These are phyloP conservation scores for Aegle marmelos DNA, from an alignment of 345 rosid genomes.

Conservation along the genomic window DNA sequence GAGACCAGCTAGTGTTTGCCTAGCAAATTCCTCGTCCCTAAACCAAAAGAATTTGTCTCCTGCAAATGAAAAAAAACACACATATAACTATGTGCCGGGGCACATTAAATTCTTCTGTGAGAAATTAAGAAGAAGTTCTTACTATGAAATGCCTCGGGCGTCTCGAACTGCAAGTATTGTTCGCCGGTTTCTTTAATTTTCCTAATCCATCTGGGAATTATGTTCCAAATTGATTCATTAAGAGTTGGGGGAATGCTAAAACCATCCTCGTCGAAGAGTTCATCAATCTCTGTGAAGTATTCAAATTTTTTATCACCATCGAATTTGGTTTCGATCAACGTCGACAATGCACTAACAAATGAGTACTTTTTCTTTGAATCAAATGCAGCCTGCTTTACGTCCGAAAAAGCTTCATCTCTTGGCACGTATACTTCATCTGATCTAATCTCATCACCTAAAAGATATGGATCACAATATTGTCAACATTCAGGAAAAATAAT, in stretches of 20 bases:
- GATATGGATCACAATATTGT: not conserved
- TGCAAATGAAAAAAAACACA: slow-evolving; percentile 16
- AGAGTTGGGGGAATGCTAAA: not conserved
- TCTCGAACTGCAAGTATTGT: not conserved
- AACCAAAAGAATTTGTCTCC: slow-evolving; percentile 79
- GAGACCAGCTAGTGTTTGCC: slow-evolving; percentile 79
- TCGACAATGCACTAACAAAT: not conserved
- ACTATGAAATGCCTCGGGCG: not conserved
- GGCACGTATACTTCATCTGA: not conserved
- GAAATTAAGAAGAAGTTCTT: not conserved
- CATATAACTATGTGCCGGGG: not conserved
- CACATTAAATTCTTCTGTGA: not conserved
- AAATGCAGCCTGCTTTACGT: not conserved
- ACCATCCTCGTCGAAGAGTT: not conserved
- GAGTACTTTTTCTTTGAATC: not conserved
- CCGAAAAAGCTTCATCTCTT: not conserved
- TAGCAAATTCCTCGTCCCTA: slow-evolving; percentile 73
- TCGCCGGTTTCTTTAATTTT: not conserved
- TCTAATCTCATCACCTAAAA: not conserved
- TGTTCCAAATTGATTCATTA: not conserved
- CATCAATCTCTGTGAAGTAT: not conserved
- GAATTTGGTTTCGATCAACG: not conserved
- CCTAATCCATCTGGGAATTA: not conserved
- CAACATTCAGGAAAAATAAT: not conserved
- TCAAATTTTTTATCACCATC: not conserved